These are phyloP conservation scores for Vaccinium macrocarpon DNA, from an alignment of 148 eudicot species.

Conservation along the genomic window DNA sequence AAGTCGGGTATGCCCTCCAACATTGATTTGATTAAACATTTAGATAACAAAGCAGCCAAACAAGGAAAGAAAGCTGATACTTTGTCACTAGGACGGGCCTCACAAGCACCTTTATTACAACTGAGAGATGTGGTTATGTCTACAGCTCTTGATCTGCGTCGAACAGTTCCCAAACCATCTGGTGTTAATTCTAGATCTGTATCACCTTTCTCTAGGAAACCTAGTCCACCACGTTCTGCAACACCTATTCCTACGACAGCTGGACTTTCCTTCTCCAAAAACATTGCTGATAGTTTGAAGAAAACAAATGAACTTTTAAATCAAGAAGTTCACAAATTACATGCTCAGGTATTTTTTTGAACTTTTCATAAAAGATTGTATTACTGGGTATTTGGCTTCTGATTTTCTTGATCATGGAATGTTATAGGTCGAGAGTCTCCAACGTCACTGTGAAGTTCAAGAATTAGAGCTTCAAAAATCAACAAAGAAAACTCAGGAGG, in stretches of 20 bases:
- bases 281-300: constrained; percentile 76
- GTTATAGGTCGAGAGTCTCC: constrained; percentile 75
- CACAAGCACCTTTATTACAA: constrained; percentile 63
- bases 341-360: constrained; percentile 56
- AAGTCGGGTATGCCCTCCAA: constrained; percentile 64
- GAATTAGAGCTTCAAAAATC: constrained; percentile 76
- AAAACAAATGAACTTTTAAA: constrained; percentile 86
- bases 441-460: constrained; percentile 69
- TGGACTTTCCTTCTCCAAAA: constrained; percentile 84
- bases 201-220: constrained; percentile 86
- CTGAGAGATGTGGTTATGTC: constrained; percentile 66
- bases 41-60: constrained; percentile 85
- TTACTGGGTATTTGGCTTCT: constrained; percentile 4
- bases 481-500: constrained; percentile 77
- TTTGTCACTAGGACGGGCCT: constrained; percentile 56
- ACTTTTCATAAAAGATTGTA: not conserved
- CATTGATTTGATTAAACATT: constrained; percentile 71
- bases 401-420: constrained; percentile 11
- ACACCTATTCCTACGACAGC: constrained; percentile 89
- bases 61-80: constrained; percentile 85
- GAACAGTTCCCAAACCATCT: constrained; percentile 59
- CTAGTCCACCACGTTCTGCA: constrained; percentile 95
- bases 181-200: constrained; percentile 76
- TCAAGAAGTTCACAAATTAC: constrained; percentile 80
- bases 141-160: constrained; percentile 51